These are phyloP conservation scores for Fomitopsis serialis DNA, from an alignment of 768 basidiomycete species.

Conservation along the genomic window DNA sequence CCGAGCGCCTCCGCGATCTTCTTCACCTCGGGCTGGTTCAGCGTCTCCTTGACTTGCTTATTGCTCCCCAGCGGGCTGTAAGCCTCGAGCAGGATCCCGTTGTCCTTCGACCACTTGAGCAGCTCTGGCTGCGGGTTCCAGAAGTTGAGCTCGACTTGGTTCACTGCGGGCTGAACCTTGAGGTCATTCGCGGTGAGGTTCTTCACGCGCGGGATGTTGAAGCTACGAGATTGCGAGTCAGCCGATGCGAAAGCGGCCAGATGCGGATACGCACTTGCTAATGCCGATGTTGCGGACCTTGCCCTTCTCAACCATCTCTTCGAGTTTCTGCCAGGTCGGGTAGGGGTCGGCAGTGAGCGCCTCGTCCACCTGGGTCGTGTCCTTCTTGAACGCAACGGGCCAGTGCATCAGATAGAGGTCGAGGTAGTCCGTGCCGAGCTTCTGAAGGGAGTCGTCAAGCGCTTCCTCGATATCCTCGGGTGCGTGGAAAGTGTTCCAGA, in stretches of 20 bases:
- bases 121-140: conserved; percentile 76
- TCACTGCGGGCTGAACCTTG: conserved; percentile 60
- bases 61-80: conserved; percentile 73
- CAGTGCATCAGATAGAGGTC: conserved; percentile 83
- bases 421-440: conserved; percentile 63
- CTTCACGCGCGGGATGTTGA: conserved; percentile 42
- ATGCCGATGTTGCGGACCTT: conserved; percentile 78
- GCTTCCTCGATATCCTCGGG: conserved; percentile 67
- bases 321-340: conserved; percentile 77
- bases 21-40: conserved; percentile 56
- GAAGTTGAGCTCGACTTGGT: conserved; percentile 77
- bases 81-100: conserved; percentile 61
- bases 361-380: conserved; percentile 41
- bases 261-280: conserved; percentile 54
- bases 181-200: conserved; percentile 59
- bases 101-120: conserved; percentile 68
- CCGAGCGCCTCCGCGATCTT: conserved; percentile 55
- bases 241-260: background rate
- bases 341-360: conserved; percentile 65
- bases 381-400: conserved; percentile 66
- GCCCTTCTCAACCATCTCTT: conserved; percentile 71
- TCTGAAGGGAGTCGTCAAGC: conserved; percentile 59
- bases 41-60: conserved; percentile 49
- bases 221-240: conserved; percentile 28
- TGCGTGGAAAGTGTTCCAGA: conserved; percentile 75